Conservation (phyloP, 305 asterid genomes). For the Fraxinus albicans region DNA sequence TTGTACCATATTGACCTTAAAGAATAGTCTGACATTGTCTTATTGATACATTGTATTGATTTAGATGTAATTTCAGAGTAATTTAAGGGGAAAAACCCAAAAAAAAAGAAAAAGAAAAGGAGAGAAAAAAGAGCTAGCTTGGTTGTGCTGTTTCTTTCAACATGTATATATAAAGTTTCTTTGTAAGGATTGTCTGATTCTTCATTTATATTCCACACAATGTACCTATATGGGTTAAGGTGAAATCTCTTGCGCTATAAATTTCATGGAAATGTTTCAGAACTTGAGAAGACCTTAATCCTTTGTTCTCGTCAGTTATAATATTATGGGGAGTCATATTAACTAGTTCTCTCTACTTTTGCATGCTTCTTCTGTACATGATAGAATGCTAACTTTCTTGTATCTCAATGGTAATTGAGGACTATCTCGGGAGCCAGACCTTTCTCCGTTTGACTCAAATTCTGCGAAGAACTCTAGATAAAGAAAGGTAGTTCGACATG, state of each 20-base stretch:
- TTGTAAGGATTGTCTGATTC: background rate
- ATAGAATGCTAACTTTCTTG: background rate
- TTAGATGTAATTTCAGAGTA: background rate
- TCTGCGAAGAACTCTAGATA: background rate
- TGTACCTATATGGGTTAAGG: background rate
- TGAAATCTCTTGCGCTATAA: background rate
- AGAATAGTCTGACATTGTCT: background rate
- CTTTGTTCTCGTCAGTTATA: background rate
- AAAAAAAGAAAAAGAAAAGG: no score
- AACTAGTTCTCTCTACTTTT: background rate
- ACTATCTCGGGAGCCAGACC: background rate
- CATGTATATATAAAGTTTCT: background rate
- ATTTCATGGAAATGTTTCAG: background rate
- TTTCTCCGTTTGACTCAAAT: background rate
- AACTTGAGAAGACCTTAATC: background rate
- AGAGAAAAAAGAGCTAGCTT: background rate
- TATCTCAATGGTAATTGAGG: background rate
- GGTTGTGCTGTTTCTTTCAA: background rate
- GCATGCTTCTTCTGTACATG: background rate
- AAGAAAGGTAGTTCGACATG: background rate
- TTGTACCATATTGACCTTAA: background rate
- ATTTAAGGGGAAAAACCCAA: background rate
- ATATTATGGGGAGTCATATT: background rate
- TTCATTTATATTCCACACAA: background rate
- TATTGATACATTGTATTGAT: background rate